These are phyloP conservation scores for Exophiala spinifera DNA, from an alignment of 2,329 filamentous ascomycete genomes.

Conservation along the genomic window DNA sequence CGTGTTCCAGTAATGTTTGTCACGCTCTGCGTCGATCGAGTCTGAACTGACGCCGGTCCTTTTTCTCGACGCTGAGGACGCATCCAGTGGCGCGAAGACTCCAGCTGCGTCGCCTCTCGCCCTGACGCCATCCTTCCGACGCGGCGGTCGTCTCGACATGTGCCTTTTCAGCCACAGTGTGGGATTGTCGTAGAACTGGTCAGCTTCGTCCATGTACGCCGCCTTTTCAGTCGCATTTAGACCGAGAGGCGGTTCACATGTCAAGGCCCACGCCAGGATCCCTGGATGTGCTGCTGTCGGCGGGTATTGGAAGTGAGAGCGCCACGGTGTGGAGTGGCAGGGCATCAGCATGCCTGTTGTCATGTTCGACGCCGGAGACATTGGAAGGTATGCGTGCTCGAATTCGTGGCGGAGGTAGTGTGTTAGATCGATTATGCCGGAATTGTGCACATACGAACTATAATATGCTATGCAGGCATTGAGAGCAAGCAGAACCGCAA, in stretches of 20 bases:
- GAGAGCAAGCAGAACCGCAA: slow-evolving; percentile 57
- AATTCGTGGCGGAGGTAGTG: slow-evolving; percentile 73
- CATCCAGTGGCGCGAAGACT: slow-evolving; percentile 33
- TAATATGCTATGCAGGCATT: slow-evolving; percentile 74
- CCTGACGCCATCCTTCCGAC: slow-evolving; percentile 5
- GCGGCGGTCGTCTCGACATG: slow-evolving; percentile 41
- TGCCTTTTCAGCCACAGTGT: slow-evolving; percentile 55
- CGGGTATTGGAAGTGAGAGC: slow-evolving; percentile 76
- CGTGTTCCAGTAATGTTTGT: slow-evolving; percentile 6
- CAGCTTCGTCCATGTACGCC: slow-evolving; percentile 81
- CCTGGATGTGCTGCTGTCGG: slow-evolving; percentile 29
- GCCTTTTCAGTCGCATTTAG: slow-evolving; percentile 59
- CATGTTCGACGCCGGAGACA: slow-evolving; percentile 37
- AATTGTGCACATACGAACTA: slow-evolving; percentile 72
- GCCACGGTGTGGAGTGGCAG: slow-evolving; percentile 95
- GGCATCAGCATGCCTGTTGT: slow-evolving; percentile 82
- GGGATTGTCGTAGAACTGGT: slow-evolving; percentile 76
- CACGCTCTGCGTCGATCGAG: slow-evolving; percentile 5
- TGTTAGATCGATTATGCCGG: slow-evolving; percentile 72
- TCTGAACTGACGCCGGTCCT: not conserved
- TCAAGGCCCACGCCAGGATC: slow-evolving; percentile 77
- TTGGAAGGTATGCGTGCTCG: slow-evolving; percentile 53
- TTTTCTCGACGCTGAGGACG: not conserved
- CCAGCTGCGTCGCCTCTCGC: slow-evolving; percentile 22
- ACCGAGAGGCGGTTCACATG: slow-evolving; percentile 83